A percentile compares a stretch with the other conserved stretches of the same genome.
phyloP scores from a whole-genome alignment of 805 yeast species.

The Candida nonsorbophila region DNA sequence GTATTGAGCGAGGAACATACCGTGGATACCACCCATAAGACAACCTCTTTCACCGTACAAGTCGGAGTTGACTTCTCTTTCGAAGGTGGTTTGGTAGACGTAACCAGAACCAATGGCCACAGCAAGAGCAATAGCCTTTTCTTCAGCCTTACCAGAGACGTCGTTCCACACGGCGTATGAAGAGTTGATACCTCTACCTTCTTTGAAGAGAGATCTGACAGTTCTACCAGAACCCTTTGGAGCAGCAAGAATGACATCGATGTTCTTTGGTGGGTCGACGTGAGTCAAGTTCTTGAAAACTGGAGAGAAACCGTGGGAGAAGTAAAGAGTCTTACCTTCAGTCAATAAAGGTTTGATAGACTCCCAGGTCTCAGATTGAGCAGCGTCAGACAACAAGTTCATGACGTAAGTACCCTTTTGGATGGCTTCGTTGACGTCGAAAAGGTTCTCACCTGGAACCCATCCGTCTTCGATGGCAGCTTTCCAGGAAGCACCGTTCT shows the following conservation, averaged over 20 bases:
- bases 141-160: constrained; percentile 98
- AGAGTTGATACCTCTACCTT: constrained; percentile 99
- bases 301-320: constrained; percentile 99
- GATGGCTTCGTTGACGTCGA: constrained; percentile 92
- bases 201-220: constrained; percentile 98
- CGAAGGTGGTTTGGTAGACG: constrained; percentile 99
- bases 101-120: constrained; percentile 99
- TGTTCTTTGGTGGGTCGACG: constrained; percentile 90
- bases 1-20: constrained; percentile 99
- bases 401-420: constrained; percentile 86
- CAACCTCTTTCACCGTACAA: constrained; percentile 99
- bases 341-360: constrained; percentile 84
- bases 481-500: constrained; percentile 99
- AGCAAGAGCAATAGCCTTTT: constrained; percentile 96
- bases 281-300: constrained; percentile 96
- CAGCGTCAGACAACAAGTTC: constrained; percentile 99
- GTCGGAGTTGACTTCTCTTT: constrained; percentile 98
- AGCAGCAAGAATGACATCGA: constrained; percentile 97
- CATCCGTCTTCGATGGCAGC: constrained; percentile 99
- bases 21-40: constrained; percentile 99
- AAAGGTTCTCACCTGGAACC: constrained; percentile 99
- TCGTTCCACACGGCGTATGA: constrained; percentile 99
- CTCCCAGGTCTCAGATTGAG: constrained; percentile 98
- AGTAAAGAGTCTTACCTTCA: constrained; percentile 96
- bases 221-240: constrained; percentile 99